Evolutionary conservation across 805 yeast genomes (phyloP), one percentile per base, ranked within the genome.

Genomic region (Candida tallmaniae): DNA sequence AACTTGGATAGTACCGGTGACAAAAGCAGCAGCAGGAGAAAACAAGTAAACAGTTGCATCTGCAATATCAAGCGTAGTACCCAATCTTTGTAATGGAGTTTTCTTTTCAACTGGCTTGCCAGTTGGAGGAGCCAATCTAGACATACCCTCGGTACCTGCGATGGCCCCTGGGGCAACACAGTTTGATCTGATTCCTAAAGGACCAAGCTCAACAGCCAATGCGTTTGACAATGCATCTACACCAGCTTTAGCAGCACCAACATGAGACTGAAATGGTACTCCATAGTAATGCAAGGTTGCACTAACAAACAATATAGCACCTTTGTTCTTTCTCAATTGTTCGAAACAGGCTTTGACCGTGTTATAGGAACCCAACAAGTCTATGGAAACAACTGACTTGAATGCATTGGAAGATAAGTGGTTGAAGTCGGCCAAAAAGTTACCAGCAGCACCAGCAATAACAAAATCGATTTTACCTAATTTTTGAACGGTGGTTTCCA

Each of bases 361-460:
- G 58, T 90, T 89, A 65, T 72, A 89, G 13, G 95, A 80, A 9
- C 97, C 97, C 29, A 89, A 58, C 31, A 90, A 65, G 58, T 90
- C 97, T 45, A 89, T 90, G 25, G 80, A 82, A 15, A 89, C 69
- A 17, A 89, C 97, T 0, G 94, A 70, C 58, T 83, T 83, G 70
- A 89, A 89, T 5, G 95, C 97, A 52, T 88, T 87, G 14, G 90
- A 52, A 2, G 90, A 80, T 44, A 89, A 64, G 48, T 78, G 80
- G 50, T 80, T 78, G 60, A 88, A 77, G 56, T 86, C 93, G 22
- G 86, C 63, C 35, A 90, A 56, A 54, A 90, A 89, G 65, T 90
- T 90, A 6, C 97, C 97, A 3, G 97, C 97, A 2, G 97, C 97
- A 8, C 97, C 97, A 28, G 93, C 89, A 55, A 89, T 83, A 22